phyloP scores from a whole-genome alignment of 2,329 filamentous ascomycete genomes.

The Sarocladium kiliense region DNA sequence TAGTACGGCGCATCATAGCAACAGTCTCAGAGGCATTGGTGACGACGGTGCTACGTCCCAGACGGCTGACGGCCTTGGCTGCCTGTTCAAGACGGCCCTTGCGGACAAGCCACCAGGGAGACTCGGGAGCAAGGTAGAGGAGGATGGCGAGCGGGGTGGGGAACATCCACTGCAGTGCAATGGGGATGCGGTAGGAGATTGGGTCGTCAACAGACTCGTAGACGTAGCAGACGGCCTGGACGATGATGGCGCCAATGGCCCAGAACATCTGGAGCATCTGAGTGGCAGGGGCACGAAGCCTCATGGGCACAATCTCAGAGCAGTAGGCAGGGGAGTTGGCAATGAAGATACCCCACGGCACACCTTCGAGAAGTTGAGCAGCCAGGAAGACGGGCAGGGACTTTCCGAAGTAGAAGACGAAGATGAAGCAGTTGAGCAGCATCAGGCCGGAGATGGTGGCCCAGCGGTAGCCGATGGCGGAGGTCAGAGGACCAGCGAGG shows the following conservation, averaged over 20 bases:
- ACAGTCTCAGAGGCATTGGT: slow-evolving; percentile 32
- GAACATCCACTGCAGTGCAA: slow-evolving; percentile 55
- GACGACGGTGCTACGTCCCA: slow-evolving; percentile 27
- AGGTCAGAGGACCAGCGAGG: slow-evolving; percentile 32
- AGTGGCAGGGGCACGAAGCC: slow-evolving; percentile 49
- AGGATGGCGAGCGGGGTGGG: slow-evolving; percentile 30
- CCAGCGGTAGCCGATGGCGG: slow-evolving; percentile 30
- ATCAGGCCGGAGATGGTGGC: slow-evolving; percentile 31
- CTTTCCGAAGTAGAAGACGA: slow-evolving; percentile 49
- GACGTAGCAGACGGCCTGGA: slow-evolving; percentile 46
- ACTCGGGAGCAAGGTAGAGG: slow-evolving; percentile 43
- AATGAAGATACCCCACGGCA: slow-evolving; percentile 60
- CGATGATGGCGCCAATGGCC: slow-evolving; percentile 57
- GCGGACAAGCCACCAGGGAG: slow-evolving; percentile 50
- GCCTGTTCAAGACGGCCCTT: slow-evolving; percentile 39
- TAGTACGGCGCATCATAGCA: slow-evolving; percentile 52
- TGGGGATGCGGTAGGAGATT: slow-evolving; percentile 34
- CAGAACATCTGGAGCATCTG: slow-evolving; percentile 61
- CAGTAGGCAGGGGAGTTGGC: slow-evolving; percentile 31
- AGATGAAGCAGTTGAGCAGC: slow-evolving; percentile 32
- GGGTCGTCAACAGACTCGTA: slow-evolving; percentile 32
- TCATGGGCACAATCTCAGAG: slow-evolving; percentile 53
- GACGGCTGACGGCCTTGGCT: slow-evolving; percentile 38
- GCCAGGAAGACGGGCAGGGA: slow-evolving; percentile 38
- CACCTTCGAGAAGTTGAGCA: slow-evolving; percentile 51